Conservation (phyloP, 2,329 filamentous ascomycete species). For the Geosmithia flava region DNA sequence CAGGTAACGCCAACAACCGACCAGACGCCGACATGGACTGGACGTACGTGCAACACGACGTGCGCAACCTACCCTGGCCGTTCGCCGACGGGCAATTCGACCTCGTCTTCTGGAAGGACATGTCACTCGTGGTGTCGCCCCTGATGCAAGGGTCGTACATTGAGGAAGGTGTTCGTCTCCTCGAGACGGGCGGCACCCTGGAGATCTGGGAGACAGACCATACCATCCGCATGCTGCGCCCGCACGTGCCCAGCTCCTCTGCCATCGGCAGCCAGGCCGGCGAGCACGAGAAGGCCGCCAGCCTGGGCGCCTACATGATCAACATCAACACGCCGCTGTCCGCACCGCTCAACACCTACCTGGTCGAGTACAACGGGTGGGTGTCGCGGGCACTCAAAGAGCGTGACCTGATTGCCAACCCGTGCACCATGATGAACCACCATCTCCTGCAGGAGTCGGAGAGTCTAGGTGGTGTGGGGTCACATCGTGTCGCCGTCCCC, state of each 20-base stretch:
- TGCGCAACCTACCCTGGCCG: constrained; percentile 63
- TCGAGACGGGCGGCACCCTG: constrained; percentile 65
- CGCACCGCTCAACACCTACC: constrained; percentile 66
- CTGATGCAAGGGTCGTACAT: constrained; percentile 41
- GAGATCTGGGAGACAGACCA: constrained; percentile 90
- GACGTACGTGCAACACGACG: constrained; percentile 80
- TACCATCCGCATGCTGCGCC: constrained; percentile 68
- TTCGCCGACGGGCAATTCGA: constrained; percentile 75
- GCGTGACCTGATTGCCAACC: constrained; percentile 58
- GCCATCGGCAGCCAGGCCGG: constrained; percentile 26
- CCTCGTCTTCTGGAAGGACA: constrained; percentile 78
- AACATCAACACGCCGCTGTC: constrained; percentile 74
- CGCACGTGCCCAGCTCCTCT: constrained; percentile 50
- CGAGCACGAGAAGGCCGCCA: constrained; percentile 51
- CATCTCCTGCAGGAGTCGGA: constrained; percentile 72
- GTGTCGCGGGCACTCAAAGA: constrained; percentile 62
- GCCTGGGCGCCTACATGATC: constrained; percentile 71
- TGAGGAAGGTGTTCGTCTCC: constrained; percentile 65
- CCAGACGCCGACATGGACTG: constrained; percentile 67
- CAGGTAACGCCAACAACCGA: constrained; percentile 26
- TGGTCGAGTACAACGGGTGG: constrained; percentile 78
- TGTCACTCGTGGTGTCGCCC: constrained; percentile 53
- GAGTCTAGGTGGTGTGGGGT: constrained; percentile 53
- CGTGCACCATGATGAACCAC: constrained; percentile 68
- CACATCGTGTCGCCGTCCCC: constrained; percentile 73